Base-by-base conservation (phyloP, 257 asterid species). In the Phtheirospermum japonicum region DNA sequence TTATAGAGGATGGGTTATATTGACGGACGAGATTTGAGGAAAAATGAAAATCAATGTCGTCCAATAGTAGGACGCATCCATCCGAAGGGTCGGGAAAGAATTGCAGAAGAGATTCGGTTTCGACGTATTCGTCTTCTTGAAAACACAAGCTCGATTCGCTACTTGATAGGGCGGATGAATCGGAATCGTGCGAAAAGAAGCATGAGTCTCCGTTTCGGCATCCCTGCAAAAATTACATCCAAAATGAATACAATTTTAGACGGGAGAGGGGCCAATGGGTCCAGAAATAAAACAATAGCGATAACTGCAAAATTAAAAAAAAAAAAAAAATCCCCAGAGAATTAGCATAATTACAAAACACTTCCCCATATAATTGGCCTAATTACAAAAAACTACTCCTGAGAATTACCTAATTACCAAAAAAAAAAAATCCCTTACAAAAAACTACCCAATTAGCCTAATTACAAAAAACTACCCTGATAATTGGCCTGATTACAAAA, bases 181-280 rank as follows among this genome's bases (percentile, higher is more conserved):
- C 75, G 2, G 85, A 63, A 66, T 82, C 99, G 70, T 93, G 99
- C 60, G 97, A 85, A 74, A 72, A 93, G 73, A 62, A 65, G 67
- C 99, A 89, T 5, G 80, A 72, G 39, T 80, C 88, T 68, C 95
- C 99, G 60, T 78, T 72, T 34, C 95, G 93, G 70, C 97, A 93
- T 54, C 99, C 99, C 99, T 93, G 83, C 74, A 20, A 36, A 40
- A 75, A 28, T 76, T 7, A 73, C n/a, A 73, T 61, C 53, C 34
- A 40, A 60, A 0, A 13, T 19, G 20, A 23, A 53, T 67, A n/a
- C 48, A 59, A 19, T 61, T 65, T 55, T 60, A 6, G 4, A 48
- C 14, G 3, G 10, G 26, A 48, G 11, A 48, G 28, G 1, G 54
- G 14, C 14, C 54, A 42, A 13, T 42, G 53, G 28, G 28, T 16